Percentiles rank a stretch among this genome's conserved stretches.
phyloP scores from a whole-genome alignment of 2,329 filamentous ascomycete genomes.

The Sporothrix pseudoabietina region DNA sequence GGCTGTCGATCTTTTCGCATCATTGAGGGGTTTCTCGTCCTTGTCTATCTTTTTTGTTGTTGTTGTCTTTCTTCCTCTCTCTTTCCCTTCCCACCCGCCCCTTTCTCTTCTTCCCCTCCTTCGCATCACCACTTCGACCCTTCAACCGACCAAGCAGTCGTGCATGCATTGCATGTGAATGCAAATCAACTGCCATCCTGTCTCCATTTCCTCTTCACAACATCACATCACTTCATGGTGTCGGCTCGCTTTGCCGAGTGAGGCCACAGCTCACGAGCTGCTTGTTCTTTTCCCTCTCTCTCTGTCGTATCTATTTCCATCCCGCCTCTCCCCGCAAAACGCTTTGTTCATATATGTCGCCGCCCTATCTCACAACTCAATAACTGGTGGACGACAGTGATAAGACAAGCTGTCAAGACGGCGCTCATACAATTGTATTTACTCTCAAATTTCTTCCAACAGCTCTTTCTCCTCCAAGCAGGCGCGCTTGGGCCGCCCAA shows the following conservation, averaged over 20 bases:
- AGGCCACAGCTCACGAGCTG: slow-evolving; percentile 18
- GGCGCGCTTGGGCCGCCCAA: not conserved
- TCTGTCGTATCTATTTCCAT: not conserved
- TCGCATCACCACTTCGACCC: not conserved
- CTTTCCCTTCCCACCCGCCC: too few species aligned
- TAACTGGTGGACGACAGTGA: not conserved
- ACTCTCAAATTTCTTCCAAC: too few species aligned
- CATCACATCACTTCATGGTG: slow-evolving; percentile 7
- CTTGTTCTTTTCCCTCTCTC: slow-evolving; percentile 35
- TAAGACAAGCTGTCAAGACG: not conserved
- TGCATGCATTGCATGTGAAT: slow-evolving; percentile 21
- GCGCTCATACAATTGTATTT: not conserved
- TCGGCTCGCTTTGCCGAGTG: slow-evolving; percentile 13
- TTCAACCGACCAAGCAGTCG: not conserved
- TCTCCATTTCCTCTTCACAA: not conserved
- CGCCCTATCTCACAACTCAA: not conserved
- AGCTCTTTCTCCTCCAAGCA: too few species aligned
- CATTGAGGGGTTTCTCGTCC: not conserved
- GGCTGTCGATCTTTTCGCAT: not conserved
- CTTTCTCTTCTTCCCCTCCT: not conserved
- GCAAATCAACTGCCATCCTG: slow-evolving; percentile 11
- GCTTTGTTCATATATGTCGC: slow-evolving; percentile 15
- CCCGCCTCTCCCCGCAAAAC: not conserved
- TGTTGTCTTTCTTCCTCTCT: not conserved
- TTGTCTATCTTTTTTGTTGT: not conserved